phyloP scores from a whole-genome alignment of 1,284 basidiomycete genomes.

The Sporisorium scitamineum region DNA sequence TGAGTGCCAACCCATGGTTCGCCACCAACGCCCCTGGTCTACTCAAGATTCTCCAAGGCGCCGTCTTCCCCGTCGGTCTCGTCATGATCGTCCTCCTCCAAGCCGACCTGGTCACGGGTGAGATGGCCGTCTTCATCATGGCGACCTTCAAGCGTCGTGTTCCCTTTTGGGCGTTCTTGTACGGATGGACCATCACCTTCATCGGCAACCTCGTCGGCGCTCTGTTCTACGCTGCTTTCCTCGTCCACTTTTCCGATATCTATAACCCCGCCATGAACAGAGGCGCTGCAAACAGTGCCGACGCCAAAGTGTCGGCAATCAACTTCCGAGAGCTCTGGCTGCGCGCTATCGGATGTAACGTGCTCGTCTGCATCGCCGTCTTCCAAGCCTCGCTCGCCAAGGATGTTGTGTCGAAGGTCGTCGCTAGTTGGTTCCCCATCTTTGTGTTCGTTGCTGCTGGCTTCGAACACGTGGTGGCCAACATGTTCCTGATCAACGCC shows the following conservation, averaged over 20 bases:
- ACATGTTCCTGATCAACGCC: slow-evolving; percentile 78
- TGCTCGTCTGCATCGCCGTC: slow-evolving; percentile 81
- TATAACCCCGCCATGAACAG: slow-evolving; percentile 43
- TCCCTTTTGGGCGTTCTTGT: slow-evolving; percentile 56
- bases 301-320: slow-evolving; percentile 45
- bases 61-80: slow-evolving; percentile 59
- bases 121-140: slow-evolving; percentile 62
- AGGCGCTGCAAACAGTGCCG: slow-evolving; percentile 38
- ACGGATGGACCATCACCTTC: slow-evolving; percentile 73
- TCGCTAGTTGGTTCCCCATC: slow-evolving; percentile 81
- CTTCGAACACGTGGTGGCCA: slow-evolving; percentile 76
- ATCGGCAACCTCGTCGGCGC: slow-evolving; percentile 80
- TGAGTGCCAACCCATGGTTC: slow-evolving; percentile 57
- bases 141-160: slow-evolving; percentile 56
- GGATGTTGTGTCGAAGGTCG: slow-evolving; percentile 80
- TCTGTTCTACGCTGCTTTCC: slow-evolving; percentile 78
- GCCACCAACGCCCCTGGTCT: slow-evolving; percentile 55
- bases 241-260: slow-evolving; percentile 67
- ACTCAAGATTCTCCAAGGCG: slow-evolving; percentile 55
- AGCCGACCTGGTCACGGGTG: slow-evolving; percentile 55
- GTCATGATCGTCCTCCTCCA: slow-evolving; percentile 62
- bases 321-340: slow-evolving; percentile 75
- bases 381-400: slow-evolving; percentile 82
- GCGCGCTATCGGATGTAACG: slow-evolving; percentile 82
- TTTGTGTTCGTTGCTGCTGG: slow-evolving; percentile 78